Conservation (phyloP, 129 eudicot species). For the Saussurea involucrata region DNA sequence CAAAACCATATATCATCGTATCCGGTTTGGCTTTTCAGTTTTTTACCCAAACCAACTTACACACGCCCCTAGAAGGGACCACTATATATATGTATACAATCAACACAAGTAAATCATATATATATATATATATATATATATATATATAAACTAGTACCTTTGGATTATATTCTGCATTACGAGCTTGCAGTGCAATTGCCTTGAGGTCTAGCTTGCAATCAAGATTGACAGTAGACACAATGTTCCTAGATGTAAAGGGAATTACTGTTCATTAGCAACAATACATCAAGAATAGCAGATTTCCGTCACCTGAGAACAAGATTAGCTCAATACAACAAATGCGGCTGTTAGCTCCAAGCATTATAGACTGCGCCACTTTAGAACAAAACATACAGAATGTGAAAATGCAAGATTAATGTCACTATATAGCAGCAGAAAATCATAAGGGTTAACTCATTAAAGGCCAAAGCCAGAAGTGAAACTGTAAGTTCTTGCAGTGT, state of each 20-base stretch:
- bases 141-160: slow-evolving; percentile 32
- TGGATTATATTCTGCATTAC: slow-evolving; percentile 81
- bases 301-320: not conserved
- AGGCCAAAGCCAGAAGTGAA: not conserved
- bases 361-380: not conserved
- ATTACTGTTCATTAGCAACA: not conserved
- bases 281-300: not conserved
- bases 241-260: slow-evolving; percentile 39
- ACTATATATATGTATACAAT: not conserved
- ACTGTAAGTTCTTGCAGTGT: not conserved
- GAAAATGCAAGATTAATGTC: not conserved
- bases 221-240: slow-evolving; percentile 75
- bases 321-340: not conserved
- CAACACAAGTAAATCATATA: not conserved
- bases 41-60: not conserved
- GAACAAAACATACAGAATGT: not conserved
- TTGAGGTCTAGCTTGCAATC: slow-evolving; percentile 73
- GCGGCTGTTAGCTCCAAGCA: not conserved
- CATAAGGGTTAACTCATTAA: not conserved
- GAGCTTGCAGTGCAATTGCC: slow-evolving; percentile 77
- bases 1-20: not conserved
- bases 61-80: not conserved
- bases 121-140: no score
- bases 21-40: not conserved
- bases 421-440: not conserved